Conservation (phyloP, 352 stramenopile species). For the Pythium dissimile region DNA sequence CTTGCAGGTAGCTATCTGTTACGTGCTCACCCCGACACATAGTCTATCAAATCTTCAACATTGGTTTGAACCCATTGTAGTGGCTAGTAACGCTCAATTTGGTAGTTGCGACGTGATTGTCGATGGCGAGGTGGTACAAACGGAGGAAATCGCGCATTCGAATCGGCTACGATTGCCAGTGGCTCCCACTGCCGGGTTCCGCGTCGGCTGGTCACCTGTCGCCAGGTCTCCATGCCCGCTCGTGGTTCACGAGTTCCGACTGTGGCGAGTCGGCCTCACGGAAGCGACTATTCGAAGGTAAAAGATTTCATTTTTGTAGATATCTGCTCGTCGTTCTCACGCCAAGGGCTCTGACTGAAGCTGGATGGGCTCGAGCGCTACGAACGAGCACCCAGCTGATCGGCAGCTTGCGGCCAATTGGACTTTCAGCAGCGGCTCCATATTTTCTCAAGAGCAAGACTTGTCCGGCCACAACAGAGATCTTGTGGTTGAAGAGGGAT, state of each 20-base stretch:
- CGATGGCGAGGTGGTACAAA: constrained; percentile 9
- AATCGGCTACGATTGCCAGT: not conserved
- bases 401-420: constrained; percentile 11
- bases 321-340: not conserved
- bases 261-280: not conserved
- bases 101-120: not conserved
- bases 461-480: constrained; percentile 9
- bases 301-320: not conserved
- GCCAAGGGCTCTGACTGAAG: not conserved
- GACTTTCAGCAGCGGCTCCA: constrained; percentile 14
- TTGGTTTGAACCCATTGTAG: too few species aligned
- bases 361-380: constrained; percentile 3
- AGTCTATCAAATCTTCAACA: too few species aligned
- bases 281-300: not conserved
- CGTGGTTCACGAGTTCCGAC: constrained; percentile 20
- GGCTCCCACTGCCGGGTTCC: not conserved
- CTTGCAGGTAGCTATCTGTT: constrained; percentile 20
- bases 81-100: too few species aligned
- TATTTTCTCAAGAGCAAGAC: constrained; percentile 9
- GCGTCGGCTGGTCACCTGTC: constrained; percentile 18
- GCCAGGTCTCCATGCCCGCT: not conserved
- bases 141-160: not conserved
- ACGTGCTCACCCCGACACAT: too few species aligned
- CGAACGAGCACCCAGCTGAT: constrained; percentile 7
- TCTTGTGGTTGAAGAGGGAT: constrained; percentile 2